Base-by-base conservation (phyloP, 805 yeast genomes). In the Kuraishia cidri region DNA sequence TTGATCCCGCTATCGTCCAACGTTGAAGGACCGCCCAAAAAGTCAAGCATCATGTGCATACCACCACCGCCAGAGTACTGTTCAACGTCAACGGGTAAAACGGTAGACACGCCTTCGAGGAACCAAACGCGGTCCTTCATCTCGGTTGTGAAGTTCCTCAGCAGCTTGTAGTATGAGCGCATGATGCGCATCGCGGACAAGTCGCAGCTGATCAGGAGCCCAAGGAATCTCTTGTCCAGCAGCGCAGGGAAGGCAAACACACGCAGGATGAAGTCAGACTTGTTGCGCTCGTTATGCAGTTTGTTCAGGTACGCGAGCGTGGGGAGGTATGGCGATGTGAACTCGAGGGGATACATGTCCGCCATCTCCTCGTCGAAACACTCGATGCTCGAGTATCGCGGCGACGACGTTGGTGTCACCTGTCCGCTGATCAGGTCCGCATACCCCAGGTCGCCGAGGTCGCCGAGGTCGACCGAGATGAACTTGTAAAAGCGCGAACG, bases 231-330 rank as follows among this genome's bases (percentile, higher is more conserved):
- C 51, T 79, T 82, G 51, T 90, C 97, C 43, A 90, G 62, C 31
- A 90, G 57, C 1, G 97, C 97, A 6, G 97, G 96, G 56, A 88
- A 87, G 4, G 95, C 87, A 62, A 90, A 87, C 11, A 88, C 80
- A 30, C 96, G 60, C 22, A 90, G 57, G 18, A 88, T 84, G 49
- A 86, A 88, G 52, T 87, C 95, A 1, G 87, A 74, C 54, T 85
- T 82, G 52, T 79, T 73, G 41, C 87, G 67, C 51, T 87, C 96
- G 48, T 76, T 71, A 54, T 83, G 84, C 29, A 86, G 62, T 55
- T 82, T 85, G 50, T 84, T 92, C 56, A 85, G 66, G 50, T 84
- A 86, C 16, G 94, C 94, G 38, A 86, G 59, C 2, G 95, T 83
- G n/a, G 83, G 76, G 39, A 86, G 64, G 53, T 87, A 90, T 2